phyloP scores from a whole-genome alignment of 345 rosid species.

The Triadica sebifera region DNA sequence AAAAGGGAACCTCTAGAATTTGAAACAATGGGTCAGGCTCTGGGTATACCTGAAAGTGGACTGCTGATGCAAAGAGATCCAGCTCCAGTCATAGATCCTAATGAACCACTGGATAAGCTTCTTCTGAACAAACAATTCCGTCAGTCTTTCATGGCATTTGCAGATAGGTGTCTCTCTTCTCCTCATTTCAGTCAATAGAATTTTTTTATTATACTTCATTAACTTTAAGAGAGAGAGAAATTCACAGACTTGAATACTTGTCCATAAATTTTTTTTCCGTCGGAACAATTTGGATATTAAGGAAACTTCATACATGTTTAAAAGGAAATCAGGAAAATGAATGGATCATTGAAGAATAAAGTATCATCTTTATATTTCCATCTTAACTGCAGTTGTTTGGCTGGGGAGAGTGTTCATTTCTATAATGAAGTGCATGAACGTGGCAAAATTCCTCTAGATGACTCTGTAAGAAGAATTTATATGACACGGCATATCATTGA shows the following conservation, averaged over 20 bases:
- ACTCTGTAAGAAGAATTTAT: slow-evolving; percentile 70
- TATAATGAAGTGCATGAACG: slow-evolving; percentile 76
- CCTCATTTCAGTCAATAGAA: neutral
- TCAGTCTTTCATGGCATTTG: slow-evolving; percentile 82
- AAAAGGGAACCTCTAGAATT: slow-evolving; percentile 57
- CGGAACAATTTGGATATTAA: neutral
- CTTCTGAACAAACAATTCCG: slow-evolving; percentile 72
- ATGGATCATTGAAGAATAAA: neutral
- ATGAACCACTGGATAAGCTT: slow-evolving; percentile 81
- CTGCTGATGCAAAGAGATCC: slow-evolving; percentile 53
- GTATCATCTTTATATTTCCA: neutral
- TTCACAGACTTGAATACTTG: neutral
- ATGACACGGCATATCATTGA: slow-evolving; percentile 87
- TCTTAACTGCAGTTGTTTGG: slow-evolving; percentile 61
- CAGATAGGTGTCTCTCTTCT: slow-evolving; percentile 62
- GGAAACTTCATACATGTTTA: neutral
- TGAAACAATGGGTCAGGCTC: slow-evolving; percentile 79
- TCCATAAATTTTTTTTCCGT: neutral
- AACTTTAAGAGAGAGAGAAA: neutral
- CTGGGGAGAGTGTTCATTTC: slow-evolving; percentile 92
- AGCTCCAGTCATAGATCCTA: slow-evolving; percentile 45
- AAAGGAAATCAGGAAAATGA: neutral
- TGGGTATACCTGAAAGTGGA: slow-evolving; percentile 88
- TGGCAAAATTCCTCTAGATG: slow-evolving; percentile 64
- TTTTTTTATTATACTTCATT: no score